Base-by-base conservation (phyloP, 495 filamentous ascomycete genomes). In the Aspergillus kassunensis region DNA sequence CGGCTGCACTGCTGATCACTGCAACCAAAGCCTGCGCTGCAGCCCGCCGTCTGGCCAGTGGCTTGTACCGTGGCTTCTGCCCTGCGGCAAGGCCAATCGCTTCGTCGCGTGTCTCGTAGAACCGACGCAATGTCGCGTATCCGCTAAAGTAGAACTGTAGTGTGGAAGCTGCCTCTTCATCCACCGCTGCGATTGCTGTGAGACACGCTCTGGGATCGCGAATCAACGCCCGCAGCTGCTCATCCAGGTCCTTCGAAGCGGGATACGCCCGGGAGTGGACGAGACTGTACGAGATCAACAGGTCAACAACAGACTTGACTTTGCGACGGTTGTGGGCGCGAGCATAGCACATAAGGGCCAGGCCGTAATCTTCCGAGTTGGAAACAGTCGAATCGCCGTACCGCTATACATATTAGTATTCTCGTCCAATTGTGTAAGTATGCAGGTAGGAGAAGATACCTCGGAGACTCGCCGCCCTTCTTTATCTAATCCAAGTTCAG, bases 201-300 rank as follows among this genome's bases (percentile, higher is more conserved):
- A 95, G 75, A 10, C 84, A 82, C 10, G 75, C 57, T 59, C 82
- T 83, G 9, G 88, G 86, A 35, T 84, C 79, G 36, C 74, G 77
- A 40, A 93, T 78, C 19, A 96, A 70, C 2, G 72, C 60, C 19
- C 73, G 74, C 12, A 96, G 81, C 39, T 81, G 76, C 10, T 78
- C 66, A 57, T 96, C 91, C 0, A 95, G 76, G 21, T 88, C 80
- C 8, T 66, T 64, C 12, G 74, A 58, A 3, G 87, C 76, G 7
- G 91, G 91, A 61, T 84, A 92, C 4, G 86, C 82, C 8, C 81
- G 80, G 11, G 91, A 96, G 50, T 92, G 85, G 35, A 91, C 80
- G 29, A 97, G 80, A 35, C 86, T 92, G 63, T 87, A 84, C 1
- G 90, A 90, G 60, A 89, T 91, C 29, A 97, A 79, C n/a, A 91